Conservation (phyloP, 257 asterid species). For the Avicennia marina region DNA sequence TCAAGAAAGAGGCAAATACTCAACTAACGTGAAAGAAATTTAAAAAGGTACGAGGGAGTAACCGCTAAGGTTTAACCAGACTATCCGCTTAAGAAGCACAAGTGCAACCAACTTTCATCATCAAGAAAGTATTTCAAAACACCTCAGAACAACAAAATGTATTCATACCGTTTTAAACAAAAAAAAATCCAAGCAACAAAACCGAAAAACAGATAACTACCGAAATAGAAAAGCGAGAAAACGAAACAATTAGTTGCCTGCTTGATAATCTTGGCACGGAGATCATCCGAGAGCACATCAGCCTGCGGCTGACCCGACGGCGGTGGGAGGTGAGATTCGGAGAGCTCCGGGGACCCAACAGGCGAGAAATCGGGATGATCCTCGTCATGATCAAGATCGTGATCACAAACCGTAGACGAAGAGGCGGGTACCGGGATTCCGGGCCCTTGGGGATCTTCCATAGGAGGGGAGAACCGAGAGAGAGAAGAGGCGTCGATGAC, state of each 20-base stretch:
- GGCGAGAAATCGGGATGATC: constrained; percentile 55
- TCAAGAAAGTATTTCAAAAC: too few relatives aligned
- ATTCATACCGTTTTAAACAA: constrained; percentile 8
- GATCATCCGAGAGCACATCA: constrained; percentile 48
- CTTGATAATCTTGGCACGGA: constrained; percentile 65
- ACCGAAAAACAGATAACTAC: neutral
- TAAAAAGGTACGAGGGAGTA: too few relatives aligned
- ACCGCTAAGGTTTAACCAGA: too few relatives aligned
- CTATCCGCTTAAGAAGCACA: too few relatives aligned
- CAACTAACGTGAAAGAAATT: too few relatives aligned
- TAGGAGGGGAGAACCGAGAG: constrained; percentile 33
- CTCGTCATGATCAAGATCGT: constrained; percentile 39
- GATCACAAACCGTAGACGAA: constrained; percentile 42
- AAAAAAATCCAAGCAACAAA: neutral
- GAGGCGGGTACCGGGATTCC: constrained; percentile 35
- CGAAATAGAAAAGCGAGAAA: neutral
- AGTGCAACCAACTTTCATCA: too few relatives aligned
- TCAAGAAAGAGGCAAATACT: too few relatives aligned
- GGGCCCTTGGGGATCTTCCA: constrained; percentile 43
- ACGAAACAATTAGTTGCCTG: constrained; percentile 64
- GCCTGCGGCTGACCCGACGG: constrained; percentile 40
- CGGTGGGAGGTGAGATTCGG: constrained; percentile 32
- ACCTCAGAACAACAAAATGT: neutral
- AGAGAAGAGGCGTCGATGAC: constrained; percentile 25
- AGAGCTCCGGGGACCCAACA: constrained; percentile 57